phyloP scores from a whole-genome alignment of 2,329 filamentous ascomycete species.

The Tolypocladium paradoxum region DNA sequence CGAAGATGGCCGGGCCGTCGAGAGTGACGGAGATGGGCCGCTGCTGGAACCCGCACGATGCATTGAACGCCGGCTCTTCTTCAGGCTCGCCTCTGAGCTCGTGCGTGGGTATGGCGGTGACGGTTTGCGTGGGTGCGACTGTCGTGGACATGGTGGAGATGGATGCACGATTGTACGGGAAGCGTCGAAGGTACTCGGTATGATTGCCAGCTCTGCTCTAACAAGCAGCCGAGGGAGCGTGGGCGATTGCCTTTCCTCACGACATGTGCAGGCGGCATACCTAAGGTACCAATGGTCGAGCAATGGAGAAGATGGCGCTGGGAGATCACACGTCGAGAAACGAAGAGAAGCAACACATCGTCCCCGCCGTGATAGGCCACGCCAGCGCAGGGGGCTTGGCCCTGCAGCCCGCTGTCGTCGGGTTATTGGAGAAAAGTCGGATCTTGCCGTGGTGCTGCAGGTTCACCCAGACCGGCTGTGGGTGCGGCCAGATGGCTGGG shows the following conservation, averaged over 20 bases:
- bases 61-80: background rate
- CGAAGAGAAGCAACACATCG: background rate
- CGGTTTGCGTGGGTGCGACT: constrained; percentile 15
- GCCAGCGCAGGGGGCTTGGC: background rate
- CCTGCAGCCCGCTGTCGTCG: background rate
- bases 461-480: background rate
- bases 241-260: background rate
- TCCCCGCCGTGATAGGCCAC: background rate
- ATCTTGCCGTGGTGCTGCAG: background rate
- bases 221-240: background rate
- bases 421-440: background rate
- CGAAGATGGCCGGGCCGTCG: constrained; percentile 36
- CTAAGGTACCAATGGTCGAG: no score
- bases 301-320: background rate
- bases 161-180: background rate
- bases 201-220: background rate
- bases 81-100: constrained; percentile 6
- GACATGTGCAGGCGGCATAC: background rate
- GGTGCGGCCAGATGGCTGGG: background rate
- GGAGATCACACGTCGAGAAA: background rate
- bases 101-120: constrained; percentile 9
- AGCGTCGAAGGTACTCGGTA: background rate
- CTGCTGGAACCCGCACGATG: constrained; percentile 26
- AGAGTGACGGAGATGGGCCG: constrained; percentile 43
- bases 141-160: constrained; percentile 14